Evolutionary conservation across 2,329 filamentous ascomycete genomes (phyloP).

Genomic region (Aureobasidium sp.): DNA sequence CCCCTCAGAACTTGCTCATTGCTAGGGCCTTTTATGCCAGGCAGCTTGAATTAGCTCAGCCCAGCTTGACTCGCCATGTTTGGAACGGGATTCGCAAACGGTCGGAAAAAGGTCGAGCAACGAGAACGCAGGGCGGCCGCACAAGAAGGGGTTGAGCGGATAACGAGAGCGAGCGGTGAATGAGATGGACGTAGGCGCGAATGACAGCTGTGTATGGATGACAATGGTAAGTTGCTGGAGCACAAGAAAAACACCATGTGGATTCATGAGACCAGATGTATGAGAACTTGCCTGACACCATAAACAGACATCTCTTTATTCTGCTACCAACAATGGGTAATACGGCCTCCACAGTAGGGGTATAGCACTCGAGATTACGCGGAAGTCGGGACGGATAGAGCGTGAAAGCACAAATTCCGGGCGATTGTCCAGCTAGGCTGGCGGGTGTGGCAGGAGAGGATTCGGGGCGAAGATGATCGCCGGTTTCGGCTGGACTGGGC

Average conservation of each 20-base stretch:
- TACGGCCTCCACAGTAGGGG: neutral
- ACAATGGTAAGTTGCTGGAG: constrained; percentile 3
- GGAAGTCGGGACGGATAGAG: neutral
- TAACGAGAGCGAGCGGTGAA: constrained; percentile 1
- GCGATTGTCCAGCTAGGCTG: constrained; percentile 1
- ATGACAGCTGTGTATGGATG: neutral
- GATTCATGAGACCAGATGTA: neutral
- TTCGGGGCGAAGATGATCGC: neutral
- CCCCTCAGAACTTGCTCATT: neutral
- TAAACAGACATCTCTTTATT: neutral
- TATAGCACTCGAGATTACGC: neutral
- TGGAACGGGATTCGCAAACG: neutral
- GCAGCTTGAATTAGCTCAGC: neutral
- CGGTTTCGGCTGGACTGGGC: neutral
- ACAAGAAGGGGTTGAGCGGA: neutral
- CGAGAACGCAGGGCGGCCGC: constrained; percentile 3
- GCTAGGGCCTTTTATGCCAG: neutral
- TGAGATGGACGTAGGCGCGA: neutral
- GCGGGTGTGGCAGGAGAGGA: constrained; percentile 1
- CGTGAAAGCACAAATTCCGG: neutral
- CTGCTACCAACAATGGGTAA: neutral
- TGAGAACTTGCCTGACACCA: neutral
- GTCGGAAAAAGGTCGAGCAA: constrained; percentile 1
- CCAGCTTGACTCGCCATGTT: neutral
- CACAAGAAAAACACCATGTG: neutral